Base-by-base conservation (phyloP, 805 yeast species). In the Kluyveromyces aestuarii region DNA sequence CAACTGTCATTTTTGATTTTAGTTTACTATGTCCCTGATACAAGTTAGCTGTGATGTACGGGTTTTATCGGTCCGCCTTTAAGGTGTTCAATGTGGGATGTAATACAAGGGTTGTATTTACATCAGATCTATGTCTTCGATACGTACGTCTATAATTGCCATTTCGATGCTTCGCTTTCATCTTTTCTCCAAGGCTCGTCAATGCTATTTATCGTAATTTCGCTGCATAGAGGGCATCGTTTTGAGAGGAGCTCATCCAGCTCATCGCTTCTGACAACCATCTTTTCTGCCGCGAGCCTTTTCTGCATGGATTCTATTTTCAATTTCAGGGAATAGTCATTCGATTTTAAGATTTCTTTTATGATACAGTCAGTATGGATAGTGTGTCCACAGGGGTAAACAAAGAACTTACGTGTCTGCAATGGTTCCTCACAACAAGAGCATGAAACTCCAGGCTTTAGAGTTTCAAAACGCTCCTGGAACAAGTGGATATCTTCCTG, bases 311-410 rank as follows among this genome's bases (percentile, higher is more conserved):
- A 75, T 49, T 79, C 80, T 48, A 86, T 76, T 33, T 77, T 71
- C 59, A 78, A 81, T 61, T 82, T 82, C 46, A 82, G 73, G 38
- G 79, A 73, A 61, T 82, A 82, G 55, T 87, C 88, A 41, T 80
- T 81, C 30, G 84, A 80, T 36, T 72, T 71, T 46, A 83, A 60
- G 35, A 84, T 77, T 37, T 70, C 70, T 49, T 77, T 75, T 7
- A 84, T 77, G n/a, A 88, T 64, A 68, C 99, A 93, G 61, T 89
- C 96, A 46, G 81, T 82, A 61, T 93, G 98, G 67, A 87, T 85
- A 6, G 87, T 79, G 63, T 93, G 99, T 49, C 78, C 84, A 62
- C 99, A 93, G 0, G 96, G 96, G 60, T 87, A 93, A 6, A 82
- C 79, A 47, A 82, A 75, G 56, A 89, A 89, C 60, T 80, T 84